Base-by-base conservation (phyloP, 257 asterid genomes). In the Gentiana dahurica region DNA sequence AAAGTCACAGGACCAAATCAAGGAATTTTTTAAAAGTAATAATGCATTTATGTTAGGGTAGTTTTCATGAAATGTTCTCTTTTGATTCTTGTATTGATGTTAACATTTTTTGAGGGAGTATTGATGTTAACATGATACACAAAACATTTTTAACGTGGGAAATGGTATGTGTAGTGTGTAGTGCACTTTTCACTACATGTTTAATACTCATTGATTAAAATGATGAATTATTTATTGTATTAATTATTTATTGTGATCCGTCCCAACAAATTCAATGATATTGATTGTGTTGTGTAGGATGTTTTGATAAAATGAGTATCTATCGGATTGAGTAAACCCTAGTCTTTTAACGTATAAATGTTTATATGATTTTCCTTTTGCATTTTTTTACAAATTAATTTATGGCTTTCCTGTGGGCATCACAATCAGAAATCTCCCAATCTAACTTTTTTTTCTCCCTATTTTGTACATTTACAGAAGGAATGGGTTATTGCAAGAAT, bases 401-500 rank as follows among this genome's bases (percentile, higher is more conserved):
- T n/a, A n/a, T n/a, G n/a, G n/a, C 43, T 52, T 32, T 52, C 71
- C 46, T 35, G 51, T 60, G 71, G 9, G 34, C 35, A 54, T 50
- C 35, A 44, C 51, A 37, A 38, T 49, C 8, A 12, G 45, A 41
- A 38, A 38, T 38, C 60, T 54, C 12, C n/a, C n/a, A n/a, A n/a
- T n/a, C n/a, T n/a, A n/a, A 51, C 56, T 33, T 44, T 64, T 53
- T 15, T 33, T 1, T 2, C 3, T 2, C 1, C 6, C 0, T n/a
- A n/a, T n/a, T n/a, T 10, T 44, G n/a, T 4, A 5, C n/a, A 7
- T 12, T 12, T 12, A 36, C 59, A 89, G 97, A 96, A 87, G 12
- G 97, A 90, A 67, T 90, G 97, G 97, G 97, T 90, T 2, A 90
- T 90, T 53, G 86, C 95, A 2, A 74, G 97, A n/a, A 89, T 90